A percentile compares a stretch with the other conserved stretches of the same genome.
These are phyloP conservation scores for Oenanthe sinensis DNA, from an alignment of 129 eudicot species.

Conservation along the genomic window DNA sequence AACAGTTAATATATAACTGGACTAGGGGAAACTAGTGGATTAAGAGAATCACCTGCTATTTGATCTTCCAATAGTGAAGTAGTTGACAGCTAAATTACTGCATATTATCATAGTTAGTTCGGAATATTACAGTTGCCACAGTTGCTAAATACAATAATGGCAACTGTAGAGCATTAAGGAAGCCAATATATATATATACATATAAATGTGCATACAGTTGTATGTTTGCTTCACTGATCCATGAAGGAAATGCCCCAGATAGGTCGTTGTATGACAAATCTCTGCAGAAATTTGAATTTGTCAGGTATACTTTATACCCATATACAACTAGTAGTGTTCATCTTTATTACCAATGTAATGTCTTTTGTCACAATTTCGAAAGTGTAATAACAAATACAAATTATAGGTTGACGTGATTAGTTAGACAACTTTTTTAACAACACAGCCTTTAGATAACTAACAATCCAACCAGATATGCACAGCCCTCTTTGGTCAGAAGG, in stretches of 20 bases:
- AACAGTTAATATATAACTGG: background rate
- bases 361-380: background rate
- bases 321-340: background rate
- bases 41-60: constrained; percentile 33
- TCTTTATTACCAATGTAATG: background rate
- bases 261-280: constrained; percentile 74
- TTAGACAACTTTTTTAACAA: background rate
- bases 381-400: background rate
- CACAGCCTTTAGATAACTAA: background rate
- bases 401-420: background rate
- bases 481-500: background rate
- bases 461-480: too few species aligned
- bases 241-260: constrained; percentile 77
- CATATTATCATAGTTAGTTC: constrained; percentile 19
- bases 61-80: constrained; percentile 41
- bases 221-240: constrained; percentile 36
- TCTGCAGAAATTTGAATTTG: constrained; percentile 27
- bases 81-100: constrained; percentile 77
- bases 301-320: background rate
- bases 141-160: background rate
- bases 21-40: background rate
- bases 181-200: background rate
- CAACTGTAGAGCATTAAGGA: background rate
- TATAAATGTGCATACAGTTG: constrained; percentile 48
- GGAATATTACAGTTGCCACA: background rate